Evolutionary conservation across 768 basidiomycete species (phyloP).

Genomic region (Suillus lakei): DNA sequence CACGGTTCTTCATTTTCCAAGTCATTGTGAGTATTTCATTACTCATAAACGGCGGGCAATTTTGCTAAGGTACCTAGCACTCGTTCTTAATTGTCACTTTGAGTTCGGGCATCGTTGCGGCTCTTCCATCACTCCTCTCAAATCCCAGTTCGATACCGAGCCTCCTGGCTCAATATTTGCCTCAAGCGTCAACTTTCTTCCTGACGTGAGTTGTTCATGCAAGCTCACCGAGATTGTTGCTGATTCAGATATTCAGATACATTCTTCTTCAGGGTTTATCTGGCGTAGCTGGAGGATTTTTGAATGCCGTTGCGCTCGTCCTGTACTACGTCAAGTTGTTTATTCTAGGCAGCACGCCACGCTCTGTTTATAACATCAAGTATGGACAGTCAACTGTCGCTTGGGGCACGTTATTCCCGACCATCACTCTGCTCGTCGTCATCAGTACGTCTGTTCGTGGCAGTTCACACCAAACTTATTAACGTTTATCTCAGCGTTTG

Average conservation of each 20-base stretch:
- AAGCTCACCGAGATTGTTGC: slow-evolving; percentile 2
- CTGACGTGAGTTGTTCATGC: slow-evolving; percentile 58
- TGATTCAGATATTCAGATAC: slow-evolving; percentile 49
- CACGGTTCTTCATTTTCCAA: slow-evolving; percentile 89
- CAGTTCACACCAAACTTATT: slow-evolving; percentile 7
- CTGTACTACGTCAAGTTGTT: slow-evolving; percentile 92
- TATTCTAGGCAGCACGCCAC: slow-evolving; percentile 87
- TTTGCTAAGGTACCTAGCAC: slow-evolving; percentile 54
- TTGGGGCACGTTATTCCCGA: slow-evolving; percentile 80
- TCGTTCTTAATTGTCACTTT: slow-evolving; percentile 92
- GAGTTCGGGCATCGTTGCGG: slow-evolving; percentile 78
- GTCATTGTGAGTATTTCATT: slow-evolving; percentile 67
- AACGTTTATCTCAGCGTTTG: slow-evolving; percentile 50
- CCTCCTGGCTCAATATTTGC: slow-evolving; percentile 78
- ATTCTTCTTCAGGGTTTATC: slow-evolving; percentile 82
- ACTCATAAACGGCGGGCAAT: slow-evolving; percentile 1
- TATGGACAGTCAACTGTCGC: slow-evolving; percentile 67
- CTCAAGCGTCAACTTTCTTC: slow-evolving; percentile 89
- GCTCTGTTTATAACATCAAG: slow-evolving; percentile 84
- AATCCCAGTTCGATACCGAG: slow-evolving; percentile 73
- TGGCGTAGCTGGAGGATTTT: slow-evolving; percentile 78
- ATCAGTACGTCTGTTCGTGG: slow-evolving; percentile 60
- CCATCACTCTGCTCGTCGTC: slow-evolving; percentile 77
- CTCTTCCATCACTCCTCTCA: slow-evolving; percentile 63
- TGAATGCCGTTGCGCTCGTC: slow-evolving; percentile 73